Percentiles rank a stretch among this genome's conserved stretches.
phyloP scores from a whole-genome alignment of 192 early-diverging fungal species.

The Backusella mclennaniae region DNA sequence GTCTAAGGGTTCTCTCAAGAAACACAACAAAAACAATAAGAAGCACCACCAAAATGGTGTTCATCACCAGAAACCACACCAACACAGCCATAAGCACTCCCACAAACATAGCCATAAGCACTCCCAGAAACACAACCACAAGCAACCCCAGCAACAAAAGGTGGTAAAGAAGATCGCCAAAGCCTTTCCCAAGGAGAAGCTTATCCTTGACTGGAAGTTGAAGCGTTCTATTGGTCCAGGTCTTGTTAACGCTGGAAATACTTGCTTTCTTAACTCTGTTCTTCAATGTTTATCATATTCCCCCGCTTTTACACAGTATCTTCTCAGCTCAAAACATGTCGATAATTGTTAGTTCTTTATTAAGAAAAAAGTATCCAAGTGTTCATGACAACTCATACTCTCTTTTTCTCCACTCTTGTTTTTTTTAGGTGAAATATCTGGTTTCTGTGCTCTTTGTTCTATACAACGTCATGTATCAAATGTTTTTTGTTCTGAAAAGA shows the following conservation, averaged over 20 bases:
- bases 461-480: constrained; percentile 65
- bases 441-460: constrained; percentile 74
- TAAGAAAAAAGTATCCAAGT: background rate
- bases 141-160: background rate
- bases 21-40: background rate
- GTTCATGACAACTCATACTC: background rate
- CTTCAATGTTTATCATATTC: constrained; percentile 79
- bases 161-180: background rate
- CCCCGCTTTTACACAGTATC: constrained; percentile 66
- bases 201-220: constrained; percentile 53
- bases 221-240: constrained; percentile 64
- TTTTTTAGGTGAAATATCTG: constrained; percentile 42
- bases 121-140: background rate
- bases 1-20: background rate
- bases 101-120: no score
- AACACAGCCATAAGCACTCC: no score
- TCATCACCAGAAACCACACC: background rate
- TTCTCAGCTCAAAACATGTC: constrained; percentile 60
- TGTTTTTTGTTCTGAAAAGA: constrained; percentile 48
- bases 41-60: background rate
- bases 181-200: constrained; percentile 22
- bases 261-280: constrained; percentile 80
- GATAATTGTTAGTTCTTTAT: constrained; percentile 49
- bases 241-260: constrained; percentile 71
- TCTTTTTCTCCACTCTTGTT: background rate